phyloP scores from a whole-genome alignment of 2,329 filamentous ascomycete genomes.

The Fusarium oligoseptatum region DNA sequence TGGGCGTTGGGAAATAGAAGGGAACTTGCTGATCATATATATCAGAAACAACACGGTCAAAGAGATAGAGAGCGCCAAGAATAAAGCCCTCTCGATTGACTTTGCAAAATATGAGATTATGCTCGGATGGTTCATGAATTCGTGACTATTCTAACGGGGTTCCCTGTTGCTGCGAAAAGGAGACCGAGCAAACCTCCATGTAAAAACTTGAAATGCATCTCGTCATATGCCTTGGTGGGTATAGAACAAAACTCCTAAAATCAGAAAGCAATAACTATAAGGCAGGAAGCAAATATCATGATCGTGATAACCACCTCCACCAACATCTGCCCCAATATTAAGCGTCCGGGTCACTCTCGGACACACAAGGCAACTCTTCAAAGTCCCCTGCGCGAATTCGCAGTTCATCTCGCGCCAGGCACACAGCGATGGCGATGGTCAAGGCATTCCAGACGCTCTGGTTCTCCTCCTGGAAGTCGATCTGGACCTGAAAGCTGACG shows the following conservation, averaged over 20 bases:
- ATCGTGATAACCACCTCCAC: background rate
- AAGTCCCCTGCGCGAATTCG: constrained; percentile 53
- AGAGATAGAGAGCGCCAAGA: constrained; percentile 46
- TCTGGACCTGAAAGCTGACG: constrained; percentile 59
- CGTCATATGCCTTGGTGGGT: constrained; percentile 7
- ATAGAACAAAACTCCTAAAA: constrained; percentile 18
- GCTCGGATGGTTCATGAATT: background rate
- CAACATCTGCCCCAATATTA: background rate
- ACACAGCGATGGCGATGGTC: constrained; percentile 56
- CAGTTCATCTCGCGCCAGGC: constrained; percentile 57
- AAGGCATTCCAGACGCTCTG: constrained; percentile 62
- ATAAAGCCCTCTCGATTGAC: constrained; percentile 44
- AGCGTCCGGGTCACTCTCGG: constrained; percentile 57
- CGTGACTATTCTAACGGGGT: background rate
- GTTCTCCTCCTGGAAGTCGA: constrained; percentile 54
- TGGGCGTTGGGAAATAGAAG: constrained; percentile 50
- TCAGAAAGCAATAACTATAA: background rate
- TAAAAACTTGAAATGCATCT: constrained; percentile 4
- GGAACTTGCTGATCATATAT: constrained; percentile 39
- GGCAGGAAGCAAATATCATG: background rate
- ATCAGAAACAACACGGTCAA: constrained; percentile 40
- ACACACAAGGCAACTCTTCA: constrained; percentile 44
- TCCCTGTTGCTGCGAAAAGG: background rate
- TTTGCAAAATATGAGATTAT: constrained; percentile 9
- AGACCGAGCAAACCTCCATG: background rate